Base-by-base conservation (phyloP, 2,329 filamentous ascomycete species). In the Alternaria sp. region DNA sequence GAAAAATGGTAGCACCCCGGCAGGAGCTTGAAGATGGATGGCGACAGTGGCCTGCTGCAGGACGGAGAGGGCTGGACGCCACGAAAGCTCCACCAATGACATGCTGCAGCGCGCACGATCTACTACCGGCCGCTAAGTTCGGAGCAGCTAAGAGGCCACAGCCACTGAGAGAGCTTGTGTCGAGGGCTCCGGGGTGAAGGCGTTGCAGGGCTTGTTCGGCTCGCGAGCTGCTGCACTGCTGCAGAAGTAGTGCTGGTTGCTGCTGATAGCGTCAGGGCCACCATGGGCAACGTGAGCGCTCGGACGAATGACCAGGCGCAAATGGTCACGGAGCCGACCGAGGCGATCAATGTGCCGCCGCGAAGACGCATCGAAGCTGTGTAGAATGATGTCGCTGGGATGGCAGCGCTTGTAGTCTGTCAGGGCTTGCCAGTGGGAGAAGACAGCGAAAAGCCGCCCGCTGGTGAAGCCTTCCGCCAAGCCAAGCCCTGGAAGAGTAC, bases 321-420 rank as follows among this genome's bases (percentile, higher is more conserved):
- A 49, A 47, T 51, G 57, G 41, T 24, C 49, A 63, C 73, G 75
- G 75, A 75, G 72, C 75, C 73, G 75, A 75, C 75, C 75, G 73
- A 71, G 66, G 65, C 67, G 57, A 64, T 68, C 62, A 59, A 55
- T 55, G 63, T 55, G 65, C 67, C 64, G 69, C 63, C 66, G 58
- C 57, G 67, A 68, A 67, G 69, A 70, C 75, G 75, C 75, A 76
- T 64, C 69, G 75, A 78, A 78, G 63, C 68, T 69, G 74, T 70
- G 66, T 74, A 65, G 74, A 78, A 76, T 22, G 20, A 49, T 6
- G 46, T 24, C 32, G 46, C 46, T 41, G 53, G 36, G 22, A 62
- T 52, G 51, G 57, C 67, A 61, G 64, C 64, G 72, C 70, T 71
- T 70, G 70, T 54, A 12, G 38, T 18, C 18, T 20, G 38, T 11